Percentiles rank a stretch among this genome's conserved stretches.
Conservation (phyloP, 2,329 filamentous ascomycete species). For the Plenodomus lindquistii region DNA sequence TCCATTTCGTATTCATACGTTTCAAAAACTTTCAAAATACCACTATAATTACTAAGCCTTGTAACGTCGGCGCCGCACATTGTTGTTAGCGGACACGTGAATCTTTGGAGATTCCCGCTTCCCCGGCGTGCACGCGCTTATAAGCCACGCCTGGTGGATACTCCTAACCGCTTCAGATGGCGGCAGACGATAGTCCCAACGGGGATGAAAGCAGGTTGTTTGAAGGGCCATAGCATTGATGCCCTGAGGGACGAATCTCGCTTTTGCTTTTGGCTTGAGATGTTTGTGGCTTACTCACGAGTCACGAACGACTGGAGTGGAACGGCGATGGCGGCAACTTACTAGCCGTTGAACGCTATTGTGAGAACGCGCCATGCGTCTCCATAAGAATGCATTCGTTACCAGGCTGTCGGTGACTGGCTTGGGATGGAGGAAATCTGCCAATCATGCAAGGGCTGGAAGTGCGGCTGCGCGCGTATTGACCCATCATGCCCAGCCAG, state of each 20-base stretch:
- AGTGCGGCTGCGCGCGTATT: conserved; percentile 9
- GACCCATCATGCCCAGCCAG: conserved; percentile 4
- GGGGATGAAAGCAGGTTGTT: no score
- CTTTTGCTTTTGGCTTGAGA: no score
- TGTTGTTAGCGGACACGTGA: conserved; percentile 19
- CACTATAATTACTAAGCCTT: no score
- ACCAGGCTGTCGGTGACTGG: conserved; percentile 38
- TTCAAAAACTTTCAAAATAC: neutral
- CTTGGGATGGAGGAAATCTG: conserved; percentile 16
- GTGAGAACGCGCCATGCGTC: conserved; percentile 25
- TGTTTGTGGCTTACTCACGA: no score
- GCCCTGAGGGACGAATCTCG: no score
- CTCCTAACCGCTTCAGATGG: conserved; percentile 22
- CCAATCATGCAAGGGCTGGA: conserved; percentile 18
- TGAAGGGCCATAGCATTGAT: no score
- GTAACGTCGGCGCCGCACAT: conserved; percentile 3
- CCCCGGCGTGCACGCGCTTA: conserved; percentile 30
- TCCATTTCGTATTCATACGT: no score
- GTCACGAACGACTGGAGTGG: neutral
- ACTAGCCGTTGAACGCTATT: conserved; percentile 13
- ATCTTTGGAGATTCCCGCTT: conserved; percentile 24
- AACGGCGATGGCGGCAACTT: conserved; percentile 6
- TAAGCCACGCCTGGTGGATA: conserved; percentile 16
- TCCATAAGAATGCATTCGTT: conserved; percentile 37
- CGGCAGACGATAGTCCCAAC: conserved; percentile 17